Evolutionary conservation across 1,284 basidiomycete genomes (phyloP).

Genomic region (Somion occarium): DNA sequence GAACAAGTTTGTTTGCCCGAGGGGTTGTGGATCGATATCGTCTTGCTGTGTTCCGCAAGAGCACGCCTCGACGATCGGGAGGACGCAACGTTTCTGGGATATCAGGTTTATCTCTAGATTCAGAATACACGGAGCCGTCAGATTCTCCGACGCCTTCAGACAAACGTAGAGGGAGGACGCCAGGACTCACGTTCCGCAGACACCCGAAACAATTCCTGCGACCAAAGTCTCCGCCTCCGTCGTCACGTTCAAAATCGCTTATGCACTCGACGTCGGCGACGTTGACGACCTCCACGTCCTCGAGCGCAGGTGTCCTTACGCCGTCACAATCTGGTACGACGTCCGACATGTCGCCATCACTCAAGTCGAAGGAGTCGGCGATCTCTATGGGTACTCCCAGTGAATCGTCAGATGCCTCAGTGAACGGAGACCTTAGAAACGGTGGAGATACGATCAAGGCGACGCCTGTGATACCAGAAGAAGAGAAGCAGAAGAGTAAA

Average conservation of each 20-base stretch:
- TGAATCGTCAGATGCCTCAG: constrained; percentile 66
- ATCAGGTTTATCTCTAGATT: constrained; percentile 43
- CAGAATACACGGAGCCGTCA: constrained; percentile 18
- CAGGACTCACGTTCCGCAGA: constrained; percentile 68
- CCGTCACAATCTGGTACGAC: constrained; percentile 44
- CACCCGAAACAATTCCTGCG: constrained; percentile 65
- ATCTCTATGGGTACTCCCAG: constrained; percentile 63
- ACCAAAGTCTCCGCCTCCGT: constrained; percentile 46
- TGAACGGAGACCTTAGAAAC: constrained; percentile 40
- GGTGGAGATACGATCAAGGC: constrained; percentile 18
- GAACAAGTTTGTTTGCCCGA: constrained; percentile 74
- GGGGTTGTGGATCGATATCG: constrained; percentile 80
- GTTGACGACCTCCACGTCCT: constrained; percentile 41
- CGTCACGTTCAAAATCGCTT: constrained; percentile 29
- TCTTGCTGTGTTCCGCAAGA: constrained; percentile 79
- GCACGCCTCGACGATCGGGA: constrained; percentile 48
- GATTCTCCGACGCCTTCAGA: constrained; percentile 47
- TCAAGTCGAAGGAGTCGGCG: constrained; percentile 75
- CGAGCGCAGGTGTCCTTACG: constrained; percentile 47
- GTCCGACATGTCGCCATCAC: constrained; percentile 51
- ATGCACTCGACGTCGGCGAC: constrained; percentile 43
- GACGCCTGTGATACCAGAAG: constrained; percentile 26
- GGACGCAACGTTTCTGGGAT: constrained; percentile 48
- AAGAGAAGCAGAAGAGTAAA: constrained; percentile 58
- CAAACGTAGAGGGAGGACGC: constrained; percentile 60